phyloP scores from a whole-genome alignment of 2,329 filamentous ascomycete species.

The Microdochium bolleyi region DNA sequence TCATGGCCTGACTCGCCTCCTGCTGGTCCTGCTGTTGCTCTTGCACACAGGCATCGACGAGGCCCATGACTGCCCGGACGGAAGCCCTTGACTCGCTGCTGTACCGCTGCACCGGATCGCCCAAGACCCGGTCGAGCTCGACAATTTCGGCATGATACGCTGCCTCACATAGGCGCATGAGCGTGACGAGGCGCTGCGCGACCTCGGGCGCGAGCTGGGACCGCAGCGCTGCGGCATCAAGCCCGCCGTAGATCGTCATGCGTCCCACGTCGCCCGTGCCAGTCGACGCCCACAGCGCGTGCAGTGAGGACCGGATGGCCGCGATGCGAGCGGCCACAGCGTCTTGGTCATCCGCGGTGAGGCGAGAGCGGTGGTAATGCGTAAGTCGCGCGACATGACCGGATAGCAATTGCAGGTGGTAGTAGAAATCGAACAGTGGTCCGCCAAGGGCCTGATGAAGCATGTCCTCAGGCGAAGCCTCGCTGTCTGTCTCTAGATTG shows the following conservation, averaged over 20 bases:
- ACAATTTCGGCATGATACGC: conserved; percentile 13
- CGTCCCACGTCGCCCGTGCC: conserved; percentile 3
- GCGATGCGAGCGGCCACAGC: conserved; percentile 8
- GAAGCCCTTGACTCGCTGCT: conserved; percentile 7
- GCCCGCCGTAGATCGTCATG: not conserved
- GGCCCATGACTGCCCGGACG: conserved; percentile 6
- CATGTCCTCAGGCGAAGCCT: not conserved
- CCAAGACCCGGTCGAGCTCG: conserved; percentile 11
- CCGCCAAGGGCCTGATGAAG: conserved; percentile 8
- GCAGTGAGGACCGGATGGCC: conserved; percentile 6
- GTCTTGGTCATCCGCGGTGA: conserved; percentile 10
- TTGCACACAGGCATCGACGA: conserved; percentile 8
- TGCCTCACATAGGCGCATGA: conserved; percentile 10
- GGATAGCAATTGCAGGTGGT: conserved; percentile 10
- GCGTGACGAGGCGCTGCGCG: conserved; percentile 6
- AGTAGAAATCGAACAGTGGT: conserved; percentile 12
- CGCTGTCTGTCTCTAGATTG: not conserved
- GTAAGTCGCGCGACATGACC: conserved; percentile 9
- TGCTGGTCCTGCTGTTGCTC: conserved; percentile 1
- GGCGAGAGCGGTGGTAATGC: conserved; percentile 14
- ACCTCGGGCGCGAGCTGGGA: conserved; percentile 7
- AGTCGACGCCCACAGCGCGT: conserved; percentile 7
- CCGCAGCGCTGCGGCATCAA: conserved; percentile 3
- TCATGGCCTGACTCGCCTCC: not conserved
- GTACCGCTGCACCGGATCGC: conserved; percentile 9